phyloP scores from a whole-genome alignment of 129 eudicot species.

The Cynara cardunculus region DNA sequence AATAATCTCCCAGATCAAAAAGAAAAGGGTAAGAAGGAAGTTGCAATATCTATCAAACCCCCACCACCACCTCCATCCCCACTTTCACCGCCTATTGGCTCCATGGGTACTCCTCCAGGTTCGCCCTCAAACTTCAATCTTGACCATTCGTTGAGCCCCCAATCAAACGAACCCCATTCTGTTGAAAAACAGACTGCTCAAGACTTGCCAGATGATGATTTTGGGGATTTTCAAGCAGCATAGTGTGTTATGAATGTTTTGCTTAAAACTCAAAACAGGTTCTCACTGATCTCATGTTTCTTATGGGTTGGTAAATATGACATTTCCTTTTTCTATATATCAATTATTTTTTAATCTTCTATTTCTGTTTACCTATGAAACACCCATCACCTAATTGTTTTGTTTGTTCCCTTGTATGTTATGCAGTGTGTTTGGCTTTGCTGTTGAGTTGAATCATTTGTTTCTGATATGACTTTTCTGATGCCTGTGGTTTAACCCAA shows the following conservation, averaged over 20 bases:
- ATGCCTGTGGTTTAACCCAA: background rate
- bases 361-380: conserved; percentile 12
- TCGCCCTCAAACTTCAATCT: conserved; percentile 41
- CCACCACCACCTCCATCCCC: conserved; percentile 91
- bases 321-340: conserved; percentile 17
- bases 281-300: conserved; percentile 12
- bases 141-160: conserved; percentile 25
- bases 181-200: conserved; percentile 29
- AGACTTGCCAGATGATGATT: conserved; percentile 76
- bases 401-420: background rate
- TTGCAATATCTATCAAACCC: conserved; percentile 53
- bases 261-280: conserved; percentile 18
- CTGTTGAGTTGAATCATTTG: conserved; percentile 6
- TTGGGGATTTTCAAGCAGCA: conserved; percentile 98
- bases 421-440: conserved; percentile 10
- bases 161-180: conserved; percentile 27
- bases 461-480: background rate
- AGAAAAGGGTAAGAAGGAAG: conserved; percentile 52
- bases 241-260: conserved; percentile 29
- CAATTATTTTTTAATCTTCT: background rate
- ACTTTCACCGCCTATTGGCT: conserved; percentile 53
- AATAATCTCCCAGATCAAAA: conserved; percentile 45
- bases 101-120: conserved; percentile 29
- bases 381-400: background rate
- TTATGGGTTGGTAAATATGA: conserved; percentile 42